A percentile compares a stretch with the other conserved stretches of the same genome.
These are phyloP conservation scores for Dictyophora rubrovolvata DNA, from an alignment of 768 basidiomycete genomes.

Conservation along the genomic window DNA sequence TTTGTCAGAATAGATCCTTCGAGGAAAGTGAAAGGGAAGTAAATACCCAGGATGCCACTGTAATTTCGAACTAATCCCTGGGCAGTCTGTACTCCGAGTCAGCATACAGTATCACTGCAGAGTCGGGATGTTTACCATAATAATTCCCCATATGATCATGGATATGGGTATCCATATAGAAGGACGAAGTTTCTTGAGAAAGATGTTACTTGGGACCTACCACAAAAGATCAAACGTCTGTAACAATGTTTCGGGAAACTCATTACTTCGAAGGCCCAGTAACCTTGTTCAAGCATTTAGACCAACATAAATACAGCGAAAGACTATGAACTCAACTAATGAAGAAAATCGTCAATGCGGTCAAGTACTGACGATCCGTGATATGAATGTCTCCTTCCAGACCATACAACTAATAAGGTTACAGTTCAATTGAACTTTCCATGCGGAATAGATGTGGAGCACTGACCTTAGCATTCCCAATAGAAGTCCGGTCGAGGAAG, in stretches of 20 bases:
- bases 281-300: neutral
- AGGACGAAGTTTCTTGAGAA: conserved; percentile 49
- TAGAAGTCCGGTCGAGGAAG: conserved; percentile 52
- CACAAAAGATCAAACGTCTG: neutral
- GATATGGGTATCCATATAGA: conserved; percentile 51
- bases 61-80: conserved; percentile 56
- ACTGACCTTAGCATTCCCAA: conserved; percentile 65
- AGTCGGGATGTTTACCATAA: conserved; percentile 23
- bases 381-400: conserved; percentile 48
- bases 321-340: conserved; percentile 35
- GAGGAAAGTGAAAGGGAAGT: neutral
- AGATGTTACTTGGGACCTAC: conserved; percentile 54
- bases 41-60: conserved; percentile 47
- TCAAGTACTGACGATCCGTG: conserved; percentile 53
- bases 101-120: neutral
- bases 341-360: conserved; percentile 67
- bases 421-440: neutral
- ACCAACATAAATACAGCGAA: neutral
- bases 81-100: conserved; percentile 33
- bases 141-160: conserved; percentile 31
- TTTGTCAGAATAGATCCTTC: neutral
- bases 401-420: conserved; percentile 39
- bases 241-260: neutral
- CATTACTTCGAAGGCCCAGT: conserved; percentile 54
- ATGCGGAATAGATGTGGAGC: neutral